Base-by-base conservation (phyloP, 176 grass and related monocot species). In the Ananas comosus region DNA sequence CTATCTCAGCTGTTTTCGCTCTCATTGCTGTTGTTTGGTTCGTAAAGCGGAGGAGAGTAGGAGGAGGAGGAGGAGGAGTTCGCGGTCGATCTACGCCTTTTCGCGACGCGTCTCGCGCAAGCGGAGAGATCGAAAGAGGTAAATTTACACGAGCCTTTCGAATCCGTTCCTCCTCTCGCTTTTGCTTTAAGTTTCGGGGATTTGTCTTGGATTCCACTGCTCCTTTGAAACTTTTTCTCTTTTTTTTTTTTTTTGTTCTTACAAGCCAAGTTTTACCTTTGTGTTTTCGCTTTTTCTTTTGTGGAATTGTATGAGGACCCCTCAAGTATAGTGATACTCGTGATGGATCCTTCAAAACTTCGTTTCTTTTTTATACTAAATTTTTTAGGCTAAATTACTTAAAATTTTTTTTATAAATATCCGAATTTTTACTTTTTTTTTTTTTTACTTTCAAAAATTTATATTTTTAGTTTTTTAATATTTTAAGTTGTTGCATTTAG, bases 71-170 rank as follows among this genome's bases (percentile, higher is more conserved):
- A n/a, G 74, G 13, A 48, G 59, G 25, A 69, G 70, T 19, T 64
- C 63, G 28, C 71, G n/a, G 74, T 47, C 71, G 67, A 75, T 70
- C 72, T 70, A 50, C 67, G 19, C 51, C 64, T 74, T 81, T 81
- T 21, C 69, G 51, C 10, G 70, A 70, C 28, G 49, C 68, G 71
- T 73, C 64, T 27, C 5, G 59, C 9, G 25, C 57, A 71, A 63
- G 82, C 65, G 58, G 72, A 65, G 58, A 51, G 18, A 56, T 63
- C 70, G 33, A 48, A 53, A 67, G 57, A 86, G 90, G 90, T 80
- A 68, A 76, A 42, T 76, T 82, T 51, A 66, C 25, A 66, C 25
- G 48, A 48, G 14, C 54, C 50, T 21, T 42, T 53, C 10, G 51
- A 52, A 16, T 29, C 54, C 18, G 21, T 65, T 9, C 18, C 51